Base-by-base conservation (phyloP, 2,329 filamentous ascomycete species). In the Ophiostoma triangulosporum region DNA sequence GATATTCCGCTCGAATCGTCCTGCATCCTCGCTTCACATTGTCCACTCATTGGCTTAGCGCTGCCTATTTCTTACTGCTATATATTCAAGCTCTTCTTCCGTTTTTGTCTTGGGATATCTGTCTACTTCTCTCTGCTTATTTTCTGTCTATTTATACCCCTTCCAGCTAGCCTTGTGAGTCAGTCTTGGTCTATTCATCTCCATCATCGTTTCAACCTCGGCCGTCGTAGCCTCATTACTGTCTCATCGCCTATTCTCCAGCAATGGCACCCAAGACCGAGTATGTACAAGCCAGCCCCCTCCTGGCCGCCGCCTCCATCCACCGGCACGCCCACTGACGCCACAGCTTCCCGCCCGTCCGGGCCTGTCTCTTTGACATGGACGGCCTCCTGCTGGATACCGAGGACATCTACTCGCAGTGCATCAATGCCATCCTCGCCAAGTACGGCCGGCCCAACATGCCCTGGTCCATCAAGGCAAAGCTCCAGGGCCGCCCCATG, bases 351-450 rank as follows among this genome's bases (percentile, higher is more conserved):
- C 85, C 87, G 20, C 81, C 84, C 48, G 76, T 97, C 56, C 80
- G 89, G 61, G 93, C 91, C 61, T 96, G 90, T 69, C 83, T 98
- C 59, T 97, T 98, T 68, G 93, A 98, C 73, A 96, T 97, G 90
- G 93, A 98, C 69, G 93, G 93, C 57, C 83, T 98, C 33, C 80
- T 98, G 20, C 86, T 98, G 65, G 83, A 97, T 69, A 89, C 87
- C 32, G 93, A 97, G 73, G 93, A 97, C 62, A 68, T 81, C 54
- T 97, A 97, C 73, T 93, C 88, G 0, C 66, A 78, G 26, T 85
- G 86, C 68, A 85, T 89, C 57, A 96, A 98, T 70, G 73, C 80
- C 24, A 78, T 97, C 35, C 82, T 98, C 36, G 73, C 76, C 54
- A 81, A 85, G 64, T 88, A 93, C 68, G 78, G 76, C 62, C 81